Evolutionary conservation across 805 yeast species (phyloP), one percentile per base, ranked within the genome.

Genomic region (Kregervanrija delftensis): DNA sequence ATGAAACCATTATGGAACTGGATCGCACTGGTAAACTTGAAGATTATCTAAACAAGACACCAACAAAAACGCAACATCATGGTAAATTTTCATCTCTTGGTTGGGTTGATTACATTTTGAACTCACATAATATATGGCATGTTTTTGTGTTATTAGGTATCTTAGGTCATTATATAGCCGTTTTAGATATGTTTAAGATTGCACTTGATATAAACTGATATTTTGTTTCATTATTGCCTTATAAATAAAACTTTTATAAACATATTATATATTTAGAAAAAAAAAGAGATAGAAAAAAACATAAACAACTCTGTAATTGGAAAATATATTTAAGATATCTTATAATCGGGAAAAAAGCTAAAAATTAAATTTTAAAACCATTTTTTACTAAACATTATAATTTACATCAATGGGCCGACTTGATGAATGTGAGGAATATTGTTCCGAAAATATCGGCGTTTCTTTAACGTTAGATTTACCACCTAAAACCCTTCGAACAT

Each of bases 71-170:
- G 16, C 55, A 53, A 10, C 44, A 57, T 22, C 54, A 61, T 35
- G 53, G 63, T 2, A 68, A 66, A 12, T 71, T 81, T 43, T 55
- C 65, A 33, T 79, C 88, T 1, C 60, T 85, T 15, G 91, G 84
- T 91, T 89, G 96, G 91, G 81, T 81, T 12, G 93, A 86, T 54
- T 85, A 83, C 60, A 61, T 76, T 28, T 70, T 81, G 43, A 74
- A 79, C 36, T 86, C 96, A 33, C 99, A 91, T 63, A 90, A 89
- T 57, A 69, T 91, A 30, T 91, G 99, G 99, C 99, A 91, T 65
- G 61, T 88, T 11, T 87, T 85, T 59, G 99, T 93, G 30, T 75
- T 93, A 13, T 72, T 85, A 22, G 99, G 99, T 2, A 80, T 88
- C n/a, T 63, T 85, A 36, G 95, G 95, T 31, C 98, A 91, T 63